Conservation (phyloP, 805 yeast genomes). For the Candida fluviatilis region DNA sequence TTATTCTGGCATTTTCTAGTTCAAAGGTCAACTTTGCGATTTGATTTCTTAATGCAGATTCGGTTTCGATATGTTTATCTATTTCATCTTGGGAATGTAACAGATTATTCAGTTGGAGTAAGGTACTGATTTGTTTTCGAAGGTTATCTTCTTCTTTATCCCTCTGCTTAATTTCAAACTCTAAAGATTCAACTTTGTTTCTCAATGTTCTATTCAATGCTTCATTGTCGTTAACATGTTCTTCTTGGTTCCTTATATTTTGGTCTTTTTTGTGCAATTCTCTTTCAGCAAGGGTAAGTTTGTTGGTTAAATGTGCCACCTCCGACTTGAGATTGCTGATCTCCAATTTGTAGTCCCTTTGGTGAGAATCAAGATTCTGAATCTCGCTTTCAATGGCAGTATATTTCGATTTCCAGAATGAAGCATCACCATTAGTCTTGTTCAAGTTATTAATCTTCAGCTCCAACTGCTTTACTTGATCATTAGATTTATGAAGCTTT, state of each 20-base stretch:
- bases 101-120: constrained; percentile 12
- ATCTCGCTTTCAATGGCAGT: constrained; percentile 5
- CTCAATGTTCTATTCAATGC: neutral
- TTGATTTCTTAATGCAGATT: neutral
- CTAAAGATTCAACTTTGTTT: neutral
- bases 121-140: constrained; percentile 15
- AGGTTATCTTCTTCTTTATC: constrained; percentile 14
- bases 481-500: neutral
- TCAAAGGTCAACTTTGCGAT: neutral
- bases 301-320: neutral
- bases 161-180: neutral
- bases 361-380: constrained; percentile 4
- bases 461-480: constrained; percentile 1
- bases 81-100: constrained; percentile 1
- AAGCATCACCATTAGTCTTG: constrained; percentile 2
- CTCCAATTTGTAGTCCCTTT: neutral
- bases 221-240: constrained; percentile 2
- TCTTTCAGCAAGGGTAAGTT: neutral
- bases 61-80: neutral
- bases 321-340: neutral
- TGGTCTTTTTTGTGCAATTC: neutral
- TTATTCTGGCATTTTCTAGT: neutral
- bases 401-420: constrained; percentile 5
- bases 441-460: constrained; percentile 1
- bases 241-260: neutral